Conservation (phyloP, 805 yeast genomes). For the Jamesozyma hellenica region DNA sequence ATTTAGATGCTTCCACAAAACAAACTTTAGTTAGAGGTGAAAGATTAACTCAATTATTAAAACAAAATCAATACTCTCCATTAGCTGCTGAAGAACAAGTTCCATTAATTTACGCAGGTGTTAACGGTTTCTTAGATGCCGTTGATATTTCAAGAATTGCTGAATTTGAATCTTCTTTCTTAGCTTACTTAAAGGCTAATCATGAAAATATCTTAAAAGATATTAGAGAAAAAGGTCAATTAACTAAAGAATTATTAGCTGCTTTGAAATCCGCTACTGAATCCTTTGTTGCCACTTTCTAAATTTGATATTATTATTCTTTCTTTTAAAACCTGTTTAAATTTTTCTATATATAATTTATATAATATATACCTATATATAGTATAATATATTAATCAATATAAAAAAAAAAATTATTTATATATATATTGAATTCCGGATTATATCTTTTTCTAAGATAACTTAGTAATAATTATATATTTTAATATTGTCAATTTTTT, state of each 20-base stretch:
- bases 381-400: neutral
- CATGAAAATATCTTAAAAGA: conserved; percentile 75
- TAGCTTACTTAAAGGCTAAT: conserved; percentile 84
- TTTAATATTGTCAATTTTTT: too few species aligned
- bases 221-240: conserved; percentile 82
- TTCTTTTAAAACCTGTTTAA: neutral
- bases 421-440: neutral
- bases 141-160: conserved; percentile 77
- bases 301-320: conserved; percentile 18
- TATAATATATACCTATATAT: too few species aligned
- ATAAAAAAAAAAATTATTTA: neutral
- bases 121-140: conserved; percentile 93
- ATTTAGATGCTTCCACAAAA: conserved; percentile 98
- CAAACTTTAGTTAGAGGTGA: conserved; percentile 99
- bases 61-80: conserved; percentile 96
- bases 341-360: neutral
- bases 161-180: conserved; percentile 87
- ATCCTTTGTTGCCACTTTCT: conserved; percentile 85
- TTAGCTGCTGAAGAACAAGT: conserved; percentile 98
- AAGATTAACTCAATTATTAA: conserved; percentile 97
- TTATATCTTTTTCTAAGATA: too few species aligned
- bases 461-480: too few species aligned
- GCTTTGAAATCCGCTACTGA: conserved; percentile 86
- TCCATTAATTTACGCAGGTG: conserved; percentile 98
- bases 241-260: conserved; percentile 76